Evolutionary conservation across 805 yeast genomes (phyloP).

Genomic region (Nakazawaea molendinolei): DNA sequence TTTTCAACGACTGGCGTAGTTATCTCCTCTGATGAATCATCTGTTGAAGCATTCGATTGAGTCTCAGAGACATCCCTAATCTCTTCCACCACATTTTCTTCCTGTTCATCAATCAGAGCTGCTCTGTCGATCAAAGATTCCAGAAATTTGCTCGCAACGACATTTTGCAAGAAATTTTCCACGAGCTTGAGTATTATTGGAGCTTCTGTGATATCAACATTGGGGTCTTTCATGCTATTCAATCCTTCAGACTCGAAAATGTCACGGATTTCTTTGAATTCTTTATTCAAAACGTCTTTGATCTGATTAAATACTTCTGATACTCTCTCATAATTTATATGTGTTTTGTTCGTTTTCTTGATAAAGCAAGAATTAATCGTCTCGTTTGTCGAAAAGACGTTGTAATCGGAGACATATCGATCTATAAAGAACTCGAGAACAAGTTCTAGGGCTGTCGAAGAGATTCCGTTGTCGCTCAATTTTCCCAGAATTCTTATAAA

Average conservation of each 20-base stretch:
- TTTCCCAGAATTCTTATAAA: conserved; percentile 17
- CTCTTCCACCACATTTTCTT: conserved; percentile 16
- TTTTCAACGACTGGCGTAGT: not conserved
- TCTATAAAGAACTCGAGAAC: conserved; percentile 26
- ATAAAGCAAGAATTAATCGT: conserved; percentile 13
- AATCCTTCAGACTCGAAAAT: conserved; percentile 16
- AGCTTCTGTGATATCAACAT: conserved; percentile 22
- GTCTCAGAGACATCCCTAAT: conserved; percentile 12
- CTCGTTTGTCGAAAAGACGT: conserved; percentile 19
- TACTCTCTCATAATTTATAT: conserved; percentile 17
- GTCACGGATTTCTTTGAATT: conserved; percentile 21
- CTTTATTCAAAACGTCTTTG: conserved; percentile 16
- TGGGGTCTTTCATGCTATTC: not conserved
- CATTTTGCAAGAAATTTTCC: conserved; percentile 28
- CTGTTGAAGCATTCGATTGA: not conserved
- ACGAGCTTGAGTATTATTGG: conserved; percentile 27
- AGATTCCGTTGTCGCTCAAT: conserved; percentile 27
- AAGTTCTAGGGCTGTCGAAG: conserved; percentile 27
- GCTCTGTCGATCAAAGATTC: conserved; percentile 25
- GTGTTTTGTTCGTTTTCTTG: conserved; percentile 1
- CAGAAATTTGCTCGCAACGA: conserved; percentile 27
- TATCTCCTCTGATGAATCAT: not conserved
- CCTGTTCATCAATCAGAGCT: conserved; percentile 27
- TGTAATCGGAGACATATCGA: conserved; percentile 23
- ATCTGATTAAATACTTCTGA: conserved; percentile 20